Evolutionary conservation across 177 flowering plant genomes (phyloP).

Genomic region (Telopea speciosissima): DNA sequence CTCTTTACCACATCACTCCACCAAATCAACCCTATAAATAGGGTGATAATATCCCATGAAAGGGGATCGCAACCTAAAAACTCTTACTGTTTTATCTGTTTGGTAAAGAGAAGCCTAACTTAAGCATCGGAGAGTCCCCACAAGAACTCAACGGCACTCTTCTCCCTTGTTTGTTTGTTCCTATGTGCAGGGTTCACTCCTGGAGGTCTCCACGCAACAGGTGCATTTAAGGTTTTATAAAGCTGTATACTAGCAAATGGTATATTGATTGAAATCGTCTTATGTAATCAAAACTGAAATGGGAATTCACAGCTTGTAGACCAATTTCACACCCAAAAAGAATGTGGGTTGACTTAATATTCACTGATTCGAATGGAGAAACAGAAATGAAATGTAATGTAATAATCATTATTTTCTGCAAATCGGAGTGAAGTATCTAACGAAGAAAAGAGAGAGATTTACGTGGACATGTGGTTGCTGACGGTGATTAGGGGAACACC

Average conservation of each 20-base stretch:
- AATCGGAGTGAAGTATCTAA: background rate
- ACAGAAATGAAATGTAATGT: background rate
- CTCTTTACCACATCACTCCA: no score
- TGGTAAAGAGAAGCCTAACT: no score
- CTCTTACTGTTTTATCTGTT: no score
- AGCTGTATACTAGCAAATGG: background rate
- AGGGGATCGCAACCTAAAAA: no score
- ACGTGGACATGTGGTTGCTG: conserved; percentile 94
- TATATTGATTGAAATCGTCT: background rate
- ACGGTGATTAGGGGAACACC: conserved; percentile 76
- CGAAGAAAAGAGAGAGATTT: conserved; percentile 6
- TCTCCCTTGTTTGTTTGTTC: no score
- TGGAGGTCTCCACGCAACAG: no score
- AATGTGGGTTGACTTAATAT: background rate
- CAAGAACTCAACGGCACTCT: no score
- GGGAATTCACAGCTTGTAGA: background rate
- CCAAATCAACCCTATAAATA: no score
- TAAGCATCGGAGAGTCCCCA: no score
- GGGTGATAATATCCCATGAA: no score
- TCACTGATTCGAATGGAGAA: background rate
- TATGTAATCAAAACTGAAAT: background rate
- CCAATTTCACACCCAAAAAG: background rate
- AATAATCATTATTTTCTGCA: background rate
- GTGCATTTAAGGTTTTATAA: background rate
- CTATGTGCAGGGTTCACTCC: no score